A percentile compares a stretch with the other conserved stretches of the same genome.
These are phyloP conservation scores for Paxillus rubicundulus DNA, from an alignment of 768 basidiomycete species.

Conservation along the genomic window DNA sequence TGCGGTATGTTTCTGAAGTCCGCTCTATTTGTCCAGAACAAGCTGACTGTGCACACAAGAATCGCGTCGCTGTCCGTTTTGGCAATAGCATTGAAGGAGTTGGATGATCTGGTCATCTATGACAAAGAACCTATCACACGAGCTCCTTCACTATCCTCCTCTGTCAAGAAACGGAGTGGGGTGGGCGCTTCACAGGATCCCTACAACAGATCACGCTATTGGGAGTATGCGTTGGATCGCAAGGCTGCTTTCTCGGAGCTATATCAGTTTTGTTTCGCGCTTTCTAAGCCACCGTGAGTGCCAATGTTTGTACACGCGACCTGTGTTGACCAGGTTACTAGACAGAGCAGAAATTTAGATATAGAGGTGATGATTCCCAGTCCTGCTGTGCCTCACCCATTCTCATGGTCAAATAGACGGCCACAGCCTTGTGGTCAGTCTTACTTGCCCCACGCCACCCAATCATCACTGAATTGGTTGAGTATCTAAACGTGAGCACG, in stretches of 20 bases:
- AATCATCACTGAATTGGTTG: constrained; percentile 59
- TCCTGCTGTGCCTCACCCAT: background rate
- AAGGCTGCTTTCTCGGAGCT: constrained; percentile 58
- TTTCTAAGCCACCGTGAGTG: constrained; percentile 72
- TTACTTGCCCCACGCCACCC: constrained; percentile 66
- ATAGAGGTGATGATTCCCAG: constrained; percentile 61
- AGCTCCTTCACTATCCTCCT: constrained; percentile 14
- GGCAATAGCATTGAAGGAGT: constrained; percentile 50
- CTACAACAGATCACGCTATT: constrained; percentile 56
- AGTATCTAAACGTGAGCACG: constrained; percentile 59
- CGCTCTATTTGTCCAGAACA: background rate
- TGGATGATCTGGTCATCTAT: constrained; percentile 60
- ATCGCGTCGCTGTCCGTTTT: constrained; percentile 51
- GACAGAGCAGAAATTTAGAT: constrained; percentile 73
- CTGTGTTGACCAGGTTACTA: constrained; percentile 25
- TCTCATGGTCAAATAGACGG: constrained; percentile 45
- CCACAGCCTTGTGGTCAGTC: constrained; percentile 74
- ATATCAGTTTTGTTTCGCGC: constrained; percentile 67
- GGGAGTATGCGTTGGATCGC: constrained; percentile 46
- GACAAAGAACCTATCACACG: constrained; percentile 38
- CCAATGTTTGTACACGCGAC: background rate
- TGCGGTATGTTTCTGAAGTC: constrained; percentile 39
- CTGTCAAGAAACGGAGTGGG: constrained; percentile 34
- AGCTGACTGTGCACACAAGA: constrained; percentile 29
- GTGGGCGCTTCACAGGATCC: constrained; percentile 30